Percentiles rank a stretch among this genome's conserved stretches.
phyloP scores from a whole-genome alignment of 2,329 filamentous ascomycete genomes.

The Amauroascus niger region DNA sequence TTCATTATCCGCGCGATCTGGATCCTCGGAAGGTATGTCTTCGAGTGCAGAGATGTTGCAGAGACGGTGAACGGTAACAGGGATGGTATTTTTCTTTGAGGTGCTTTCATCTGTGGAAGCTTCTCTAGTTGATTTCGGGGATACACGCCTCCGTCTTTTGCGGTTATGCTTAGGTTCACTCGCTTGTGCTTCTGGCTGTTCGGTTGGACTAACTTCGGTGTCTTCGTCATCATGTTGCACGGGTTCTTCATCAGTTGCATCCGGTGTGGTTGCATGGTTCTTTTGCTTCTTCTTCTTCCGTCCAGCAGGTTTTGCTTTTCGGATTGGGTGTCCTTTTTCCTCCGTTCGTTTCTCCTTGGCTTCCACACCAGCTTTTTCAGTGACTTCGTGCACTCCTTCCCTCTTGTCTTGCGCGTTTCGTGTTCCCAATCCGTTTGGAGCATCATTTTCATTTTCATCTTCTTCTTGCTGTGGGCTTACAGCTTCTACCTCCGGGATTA shows the following conservation, averaged over 20 bases:
- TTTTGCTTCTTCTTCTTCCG: neutral
- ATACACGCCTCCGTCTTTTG: conserved; percentile 16
- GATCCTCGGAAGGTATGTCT: conserved; percentile 14
- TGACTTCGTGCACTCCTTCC: neutral
- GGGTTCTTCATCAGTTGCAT: neutral
- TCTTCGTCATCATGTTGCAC: neutral
- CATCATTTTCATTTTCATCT: neutral
- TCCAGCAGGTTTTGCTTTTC: neutral
- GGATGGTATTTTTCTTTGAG: conserved; percentile 21
- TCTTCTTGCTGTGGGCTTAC: neutral
- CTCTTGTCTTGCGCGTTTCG: neutral
- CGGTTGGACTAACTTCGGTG: conserved; percentile 7
- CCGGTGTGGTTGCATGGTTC: neutral
- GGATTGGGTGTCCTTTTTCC: neutral
- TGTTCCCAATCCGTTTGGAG: neutral
- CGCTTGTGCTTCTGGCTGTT: conserved; percentile 1
- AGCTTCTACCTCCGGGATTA: neutral
- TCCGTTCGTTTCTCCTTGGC: neutral
- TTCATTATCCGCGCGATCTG: conserved; percentile 22
- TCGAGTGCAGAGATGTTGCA: conserved; percentile 28
- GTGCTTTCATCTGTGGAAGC: conserved; percentile 1
- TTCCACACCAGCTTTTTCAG: neutral
- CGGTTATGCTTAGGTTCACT: conserved; percentile 15
- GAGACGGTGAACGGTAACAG: conserved; percentile 36
- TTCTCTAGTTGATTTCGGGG: neutral